Base-by-base conservation (phyloP, 1,284 basidiomycete species). In the Cryptococcus depauperatus region DNA sequence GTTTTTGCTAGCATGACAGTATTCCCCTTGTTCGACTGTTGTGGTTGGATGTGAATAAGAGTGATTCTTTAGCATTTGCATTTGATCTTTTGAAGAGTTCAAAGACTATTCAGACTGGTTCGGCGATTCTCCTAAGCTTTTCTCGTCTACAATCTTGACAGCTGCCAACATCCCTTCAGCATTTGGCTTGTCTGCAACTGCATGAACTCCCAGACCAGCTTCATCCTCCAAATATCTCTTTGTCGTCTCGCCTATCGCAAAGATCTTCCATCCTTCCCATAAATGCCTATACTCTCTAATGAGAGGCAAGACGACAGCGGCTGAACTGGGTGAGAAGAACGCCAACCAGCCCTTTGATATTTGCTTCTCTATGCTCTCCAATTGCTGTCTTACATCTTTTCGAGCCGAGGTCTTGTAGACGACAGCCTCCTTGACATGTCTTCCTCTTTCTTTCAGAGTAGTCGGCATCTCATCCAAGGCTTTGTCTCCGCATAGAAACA, bases 311-410 rank as follows among this genome's bases (percentile, higher is more conserved):
- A 62, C 64, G 5, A 54, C 53, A 7, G 43, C 54, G 4, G 61
- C 61, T 6, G 61, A 62, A 2, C 58, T 61, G 19, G 69, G 69
- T 6, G 65, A 62, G 55, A 69, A 71, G 54, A 69, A 64, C 2
- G 50, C 61, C 4, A 62, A 46, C 67, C 67, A 68, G 11, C 39
- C 49, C 21, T 39, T 44, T 13, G 11, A 13, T 35, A 9, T 9
- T 22, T 22, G 28, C 35, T 6, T 19, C 18, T 32, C 25, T 21
- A 32, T 13, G 16, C 18, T 8, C n/a, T 19, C 33, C 23, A 23
- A n/a, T 14, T 1, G 22, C 9, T 33, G 9, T 34, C 9, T 13
- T 19, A 57, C 29, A 16, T 50, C 50, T 8, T 29, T 25, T 18
- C 45, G 42, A 3, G 41, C 25, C 1, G 43, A 32, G 0, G 58